Conservation (phyloP, 2,329 filamentous ascomycete genomes). For the Stemphylium lycopersici region DNA sequence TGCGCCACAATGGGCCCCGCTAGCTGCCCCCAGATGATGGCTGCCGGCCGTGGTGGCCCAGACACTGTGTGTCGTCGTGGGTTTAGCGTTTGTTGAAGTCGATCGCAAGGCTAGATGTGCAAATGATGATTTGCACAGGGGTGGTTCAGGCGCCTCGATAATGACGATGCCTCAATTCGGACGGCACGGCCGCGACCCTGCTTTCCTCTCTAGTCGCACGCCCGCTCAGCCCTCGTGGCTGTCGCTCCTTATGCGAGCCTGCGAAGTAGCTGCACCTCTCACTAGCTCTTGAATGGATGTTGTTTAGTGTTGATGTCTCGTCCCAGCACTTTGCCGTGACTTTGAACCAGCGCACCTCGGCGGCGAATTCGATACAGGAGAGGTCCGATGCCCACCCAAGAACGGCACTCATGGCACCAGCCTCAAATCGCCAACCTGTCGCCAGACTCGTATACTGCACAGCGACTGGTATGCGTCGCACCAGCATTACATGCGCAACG, state of each 20-base stretch:
- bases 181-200: slow-evolving; percentile 11
- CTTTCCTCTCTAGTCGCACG: slow-evolving; percentile 22
- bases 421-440: slow-evolving; percentile 47
- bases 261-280: slow-evolving; percentile 10
- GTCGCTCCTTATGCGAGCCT: slow-evolving; percentile 20
- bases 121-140: slow-evolving; percentile 34
- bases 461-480: slow-evolving; percentile 55
- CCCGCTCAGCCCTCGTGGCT: slow-evolving; percentile 21
- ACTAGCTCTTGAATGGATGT: slow-evolving; percentile 19
- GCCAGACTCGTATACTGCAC: slow-evolving; percentile 60
- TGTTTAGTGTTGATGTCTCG: slow-evolving; percentile 21
- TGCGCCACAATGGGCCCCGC: background rate
- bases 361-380: slow-evolving; percentile 20
- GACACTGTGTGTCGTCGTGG: background rate
- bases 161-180: slow-evolving; percentile 24
- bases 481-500: background rate
- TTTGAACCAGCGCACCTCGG: slow-evolving; percentile 20
- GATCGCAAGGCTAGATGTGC: slow-evolving; percentile 8
- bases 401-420: slow-evolving; percentile 43
- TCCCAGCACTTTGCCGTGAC: slow-evolving; percentile 14
- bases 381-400: slow-evolving; percentile 40
- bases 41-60: background rate
- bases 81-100: slow-evolving; percentile 1
- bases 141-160: slow-evolving; percentile 22
- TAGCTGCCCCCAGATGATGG: background rate